phyloP scores from a whole-genome alignment of 2,329 filamentous ascomycete species.

The Diaporthe vaccinii region DNA sequence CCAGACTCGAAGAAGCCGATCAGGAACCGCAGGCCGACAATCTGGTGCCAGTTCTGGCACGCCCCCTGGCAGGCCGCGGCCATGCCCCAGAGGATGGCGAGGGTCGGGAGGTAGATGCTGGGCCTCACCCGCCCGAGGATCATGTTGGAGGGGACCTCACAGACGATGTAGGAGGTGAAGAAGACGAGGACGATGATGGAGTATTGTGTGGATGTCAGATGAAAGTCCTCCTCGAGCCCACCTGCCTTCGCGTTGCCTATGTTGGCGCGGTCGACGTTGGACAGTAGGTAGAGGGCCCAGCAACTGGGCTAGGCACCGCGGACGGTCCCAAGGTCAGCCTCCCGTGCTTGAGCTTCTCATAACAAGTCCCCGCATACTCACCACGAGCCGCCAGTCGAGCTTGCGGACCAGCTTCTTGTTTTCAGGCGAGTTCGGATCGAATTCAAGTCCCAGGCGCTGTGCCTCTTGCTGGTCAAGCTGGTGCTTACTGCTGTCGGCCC shows the following conservation, averaged over 20 bases:
- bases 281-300: slow-evolving; percentile 45
- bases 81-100: slow-evolving; percentile 45
- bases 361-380: background rate
- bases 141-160: slow-evolving; percentile 47
- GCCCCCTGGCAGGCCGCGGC: slow-evolving; percentile 45
- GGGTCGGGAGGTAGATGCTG: slow-evolving; percentile 44
- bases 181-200: slow-evolving; percentile 48
- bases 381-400: slow-evolving; percentile 15
- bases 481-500: background rate
- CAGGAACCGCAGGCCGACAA: slow-evolving; percentile 44
- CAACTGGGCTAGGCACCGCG: slow-evolving; percentile 39
- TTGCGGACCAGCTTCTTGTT: slow-evolving; percentile 10
- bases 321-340: background rate
- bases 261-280: slow-evolving; percentile 44
- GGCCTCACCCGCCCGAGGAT: slow-evolving; percentile 45
- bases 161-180: slow-evolving; percentile 47
- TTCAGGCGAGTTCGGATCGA: background rate
- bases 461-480: slow-evolving; percentile 17
- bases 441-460: background rate
- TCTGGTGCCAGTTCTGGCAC: slow-evolving; percentile 44
- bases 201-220: slow-evolving; percentile 45
- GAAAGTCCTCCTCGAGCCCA: slow-evolving; percentile 44
- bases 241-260: slow-evolving; percentile 46
- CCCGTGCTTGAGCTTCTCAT: no score
- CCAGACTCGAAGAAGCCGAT: slow-evolving; percentile 45